These are phyloP conservation scores for Eucommia ulmoides DNA, from an alignment of 257 asterid genomes.

Conservation along the genomic window DNA sequence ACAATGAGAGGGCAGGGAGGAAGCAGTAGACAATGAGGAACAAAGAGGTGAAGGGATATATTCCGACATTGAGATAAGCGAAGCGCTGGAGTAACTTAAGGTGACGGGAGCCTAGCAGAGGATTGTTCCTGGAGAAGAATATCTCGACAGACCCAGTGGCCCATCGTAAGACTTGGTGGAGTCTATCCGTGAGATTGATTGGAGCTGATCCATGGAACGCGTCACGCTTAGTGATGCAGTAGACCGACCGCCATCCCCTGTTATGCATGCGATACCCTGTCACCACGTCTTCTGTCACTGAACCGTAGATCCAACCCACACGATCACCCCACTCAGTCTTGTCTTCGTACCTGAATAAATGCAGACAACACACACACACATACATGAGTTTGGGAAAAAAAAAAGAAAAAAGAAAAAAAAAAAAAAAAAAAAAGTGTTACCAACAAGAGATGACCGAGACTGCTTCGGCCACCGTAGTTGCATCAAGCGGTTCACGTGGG, in stretches of 20 bases:
- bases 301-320: conserved; percentile 41
- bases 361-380: neutral
- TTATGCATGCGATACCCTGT: conserved; percentile 44
- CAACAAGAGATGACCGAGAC: conserved; percentile 34
- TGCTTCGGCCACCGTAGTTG: conserved; percentile 35
- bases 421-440: conserved; percentile 11
- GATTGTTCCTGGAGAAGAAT: conserved; percentile 30
- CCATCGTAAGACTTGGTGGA: conserved; percentile 37
- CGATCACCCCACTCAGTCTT: conserved; percentile 40
- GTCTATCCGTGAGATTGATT: conserved; percentile 32
- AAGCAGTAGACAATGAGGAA: conserved; percentile 31
- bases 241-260: conserved; percentile 35
- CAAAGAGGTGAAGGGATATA: conserved; percentile 31
- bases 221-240: conserved; percentile 29
- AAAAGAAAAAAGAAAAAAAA: neutral
- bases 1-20: conserved; percentile 34
- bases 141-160: conserved; percentile 39
- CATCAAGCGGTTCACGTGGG: conserved; percentile 29
- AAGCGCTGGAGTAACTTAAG: conserved; percentile 26
- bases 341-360: conserved; percentile 25
- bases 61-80: conserved; percentile 31
- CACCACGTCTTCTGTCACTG: conserved; percentile 37
- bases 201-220: conserved; percentile 42
- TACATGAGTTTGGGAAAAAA: neutral
- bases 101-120: conserved; percentile 14